Conservation (phyloP, 148 eudicot genomes). For the Vaccinium vitisidaea region DNA sequence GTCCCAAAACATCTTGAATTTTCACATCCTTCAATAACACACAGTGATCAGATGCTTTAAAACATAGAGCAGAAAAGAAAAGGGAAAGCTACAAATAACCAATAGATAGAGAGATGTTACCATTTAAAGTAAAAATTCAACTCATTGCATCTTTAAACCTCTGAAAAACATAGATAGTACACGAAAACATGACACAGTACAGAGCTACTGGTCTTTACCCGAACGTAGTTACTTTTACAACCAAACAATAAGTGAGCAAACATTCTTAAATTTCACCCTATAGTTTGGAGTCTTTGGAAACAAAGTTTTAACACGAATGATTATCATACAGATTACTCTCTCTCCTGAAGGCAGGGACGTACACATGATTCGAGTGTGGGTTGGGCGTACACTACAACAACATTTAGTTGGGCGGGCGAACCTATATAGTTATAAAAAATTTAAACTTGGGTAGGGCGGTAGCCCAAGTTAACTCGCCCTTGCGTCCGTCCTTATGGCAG, state of each 20-base stretch:
- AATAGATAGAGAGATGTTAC: not conserved
- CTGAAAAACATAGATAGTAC: not conserved
- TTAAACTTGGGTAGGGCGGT: too few relatives aligned
- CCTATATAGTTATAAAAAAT: too few relatives aligned
- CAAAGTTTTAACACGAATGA: not conserved
- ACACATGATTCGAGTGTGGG: too few relatives aligned
- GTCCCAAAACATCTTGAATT: slow-evolving; percentile 87
- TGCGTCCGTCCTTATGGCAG: too few relatives aligned
- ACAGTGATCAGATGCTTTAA: not conserved
- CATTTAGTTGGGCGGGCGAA: too few relatives aligned
- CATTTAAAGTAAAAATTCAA: not conserved
- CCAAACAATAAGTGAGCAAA: not conserved
- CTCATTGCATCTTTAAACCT: not conserved
- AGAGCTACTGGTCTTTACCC: not conserved
- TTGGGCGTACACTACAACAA: too few relatives aligned
- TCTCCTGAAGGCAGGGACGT: not conserved
- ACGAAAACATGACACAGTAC: not conserved
- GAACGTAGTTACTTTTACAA: not conserved
- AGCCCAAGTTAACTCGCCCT: too few relatives aligned
- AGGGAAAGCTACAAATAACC: not conserved
- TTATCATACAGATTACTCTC: not conserved
- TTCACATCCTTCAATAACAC: slow-evolving; percentile 73
- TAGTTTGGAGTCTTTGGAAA: not conserved
- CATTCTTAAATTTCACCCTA: not conserved
- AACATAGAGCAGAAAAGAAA: not conserved